These are phyloP conservation scores for Schizonepeta tenuifolia DNA, from an alignment of 257 asterid genomes.

Conservation along the genomic window DNA sequence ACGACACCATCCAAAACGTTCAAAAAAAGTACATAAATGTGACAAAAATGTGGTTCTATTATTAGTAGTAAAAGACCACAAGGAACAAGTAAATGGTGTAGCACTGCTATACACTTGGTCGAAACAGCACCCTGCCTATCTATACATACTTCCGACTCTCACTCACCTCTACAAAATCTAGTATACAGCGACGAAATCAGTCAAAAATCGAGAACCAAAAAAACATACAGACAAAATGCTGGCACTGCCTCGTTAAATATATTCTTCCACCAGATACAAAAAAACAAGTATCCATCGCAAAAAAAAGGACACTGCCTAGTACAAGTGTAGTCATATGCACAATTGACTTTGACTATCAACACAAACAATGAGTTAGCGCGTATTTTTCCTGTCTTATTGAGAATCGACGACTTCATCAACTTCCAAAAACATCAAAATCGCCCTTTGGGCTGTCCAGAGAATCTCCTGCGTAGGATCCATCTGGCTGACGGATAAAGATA, in stretches of 20 bases:
- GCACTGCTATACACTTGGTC: constrained; percentile 47
- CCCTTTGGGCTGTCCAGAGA: constrained; percentile 85
- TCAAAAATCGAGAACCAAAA: neutral
- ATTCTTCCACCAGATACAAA: constrained; percentile 35
- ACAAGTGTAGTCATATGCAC: constrained; percentile 41
- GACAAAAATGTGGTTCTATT: constrained; percentile 27
- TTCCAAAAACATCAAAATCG: constrained; percentile 45
- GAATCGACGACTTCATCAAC: constrained; percentile 31
- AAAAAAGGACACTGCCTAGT: constrained; percentile 48
- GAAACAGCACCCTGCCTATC: constrained; percentile 36
- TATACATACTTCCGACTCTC: constrained; percentile 27
- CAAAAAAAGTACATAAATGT: neutral
- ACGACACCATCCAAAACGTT: constrained; percentile 5
- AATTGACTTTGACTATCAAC: constrained; percentile 39
- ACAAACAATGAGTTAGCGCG: constrained; percentile 39
- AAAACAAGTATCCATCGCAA: constrained; percentile 46
- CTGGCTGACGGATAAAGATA: constrained; percentile 82
- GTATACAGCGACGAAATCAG: constrained; percentile 36
- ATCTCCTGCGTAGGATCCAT: constrained; percentile 87
- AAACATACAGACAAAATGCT: constrained; percentile 33
- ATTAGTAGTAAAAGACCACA: constrained; percentile 28
- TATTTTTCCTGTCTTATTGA: constrained; percentile 28
- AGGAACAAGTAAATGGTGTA: constrained; percentile 14
- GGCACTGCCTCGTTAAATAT: constrained; percentile 31
- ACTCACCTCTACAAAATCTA: constrained; percentile 38